Evolutionary conservation across 345 rosid species (phyloP).

Genomic region (Eucalyptus curtisii): DNA sequence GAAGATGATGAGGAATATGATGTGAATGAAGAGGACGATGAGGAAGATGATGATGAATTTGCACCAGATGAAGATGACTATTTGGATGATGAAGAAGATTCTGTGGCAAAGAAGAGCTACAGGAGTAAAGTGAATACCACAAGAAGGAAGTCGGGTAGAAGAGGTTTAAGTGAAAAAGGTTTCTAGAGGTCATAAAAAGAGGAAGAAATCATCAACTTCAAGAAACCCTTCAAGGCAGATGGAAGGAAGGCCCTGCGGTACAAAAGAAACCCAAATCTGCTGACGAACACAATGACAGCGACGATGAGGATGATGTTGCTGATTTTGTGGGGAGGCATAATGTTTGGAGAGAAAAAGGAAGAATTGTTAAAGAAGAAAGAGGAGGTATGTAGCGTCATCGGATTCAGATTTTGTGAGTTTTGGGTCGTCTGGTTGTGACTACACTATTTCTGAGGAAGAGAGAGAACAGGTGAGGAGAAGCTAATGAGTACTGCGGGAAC

Average conservation of each 20-base stretch:
- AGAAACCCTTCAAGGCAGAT: slow-evolving; percentile 25
- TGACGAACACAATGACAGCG: background rate
- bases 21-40: slow-evolving; percentile 20
- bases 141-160: slow-evolving; percentile 13
- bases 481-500: slow-evolving; percentile 21
- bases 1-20: slow-evolving; percentile 15
- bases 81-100: slow-evolving; percentile 65
- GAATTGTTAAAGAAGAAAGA: slow-evolving; percentile 22
- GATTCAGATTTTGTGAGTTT: slow-evolving; percentile 63
- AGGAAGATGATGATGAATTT: slow-evolving; percentile 38
- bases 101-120: slow-evolving; percentile 13
- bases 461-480: slow-evolving; percentile 87
- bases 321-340: slow-evolving; percentile 30
- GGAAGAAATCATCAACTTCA: slow-evolving; percentile 24
- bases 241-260: slow-evolving; percentile 24
- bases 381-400: slow-evolving; percentile 31
- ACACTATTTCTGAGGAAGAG: slow-evolving; percentile 93
- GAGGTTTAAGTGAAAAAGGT: slow-evolving; percentile 14
- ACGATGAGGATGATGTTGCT: slow-evolving; percentile 21
- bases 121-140: background rate
- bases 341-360: slow-evolving; percentile 27
- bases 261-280: slow-evolving; percentile 28
- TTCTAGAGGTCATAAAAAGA: slow-evolving; percentile 19
- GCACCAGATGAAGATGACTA: slow-evolving; percentile 55
- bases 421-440: slow-evolving; percentile 63